A percentile compares a stretch with the other conserved stretches of the same genome.
Conservation (phyloP, 1,139 yeast genomes). For the Insectozyma bohioensis region DNA sequence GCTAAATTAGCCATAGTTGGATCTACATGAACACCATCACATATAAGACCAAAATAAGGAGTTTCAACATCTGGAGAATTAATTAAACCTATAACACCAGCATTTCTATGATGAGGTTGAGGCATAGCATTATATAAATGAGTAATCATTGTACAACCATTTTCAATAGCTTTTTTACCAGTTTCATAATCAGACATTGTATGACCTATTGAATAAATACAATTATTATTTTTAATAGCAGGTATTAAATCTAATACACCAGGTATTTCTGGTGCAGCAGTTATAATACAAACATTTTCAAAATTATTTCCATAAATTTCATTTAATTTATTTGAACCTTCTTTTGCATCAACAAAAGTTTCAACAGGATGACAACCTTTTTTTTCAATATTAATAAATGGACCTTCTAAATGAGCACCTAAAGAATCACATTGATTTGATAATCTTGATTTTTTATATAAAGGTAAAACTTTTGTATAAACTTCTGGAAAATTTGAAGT, state of each 20-base stretch:
- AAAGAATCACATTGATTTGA: slow-evolving; percentile 48
- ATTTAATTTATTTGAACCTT: slow-evolving; percentile 35
- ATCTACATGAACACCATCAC: slow-evolving; percentile 65
- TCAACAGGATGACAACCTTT: slow-evolving; percentile 66
- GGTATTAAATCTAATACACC: slow-evolving; percentile 55
- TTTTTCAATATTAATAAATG: slow-evolving; percentile 53
- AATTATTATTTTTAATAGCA: slow-evolving; percentile 29
- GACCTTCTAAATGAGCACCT: slow-evolving; percentile 70
- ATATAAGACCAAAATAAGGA: slow-evolving; percentile 59
- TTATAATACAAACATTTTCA: slow-evolving; percentile 50
- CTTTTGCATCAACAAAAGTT: slow-evolving; percentile 50
- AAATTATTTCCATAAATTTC: slow-evolving; percentile 49
- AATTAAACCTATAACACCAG: slow-evolving; percentile 58
- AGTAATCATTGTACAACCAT: slow-evolving; percentile 62
- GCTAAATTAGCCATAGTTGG: slow-evolving; percentile 57
- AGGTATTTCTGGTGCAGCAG: slow-evolving; percentile 63
- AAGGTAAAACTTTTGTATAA: slow-evolving; percentile 51
- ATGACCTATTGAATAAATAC: slow-evolving; percentile 59
- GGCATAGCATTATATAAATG: slow-evolving; percentile 71
- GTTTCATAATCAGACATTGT: slow-evolving; percentile 51
- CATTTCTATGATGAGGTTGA: slow-evolving; percentile 62
- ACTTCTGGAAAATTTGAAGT: slow-evolving; percentile 56
- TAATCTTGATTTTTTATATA: slow-evolving; percentile 38
- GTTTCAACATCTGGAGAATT: slow-evolving; percentile 36
- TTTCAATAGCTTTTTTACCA: slow-evolving; percentile 48